Evolutionary conservation across 129 eudicot genomes (phyloP).

Genomic region (Lactuca sativa): DNA sequence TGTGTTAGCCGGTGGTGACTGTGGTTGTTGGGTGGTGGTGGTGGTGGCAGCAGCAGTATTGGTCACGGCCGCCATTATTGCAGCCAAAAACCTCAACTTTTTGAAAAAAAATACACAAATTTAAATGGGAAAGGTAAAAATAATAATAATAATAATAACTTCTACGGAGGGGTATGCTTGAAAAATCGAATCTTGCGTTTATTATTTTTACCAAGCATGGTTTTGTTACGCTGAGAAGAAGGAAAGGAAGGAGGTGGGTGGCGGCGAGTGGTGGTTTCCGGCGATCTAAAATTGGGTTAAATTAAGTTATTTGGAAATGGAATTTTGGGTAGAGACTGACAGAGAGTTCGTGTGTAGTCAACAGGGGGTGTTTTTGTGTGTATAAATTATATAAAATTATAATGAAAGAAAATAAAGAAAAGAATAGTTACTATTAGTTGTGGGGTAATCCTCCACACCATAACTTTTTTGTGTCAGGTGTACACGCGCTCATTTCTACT

Average conservation of each 20-base stretch:
- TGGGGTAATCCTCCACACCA: constrained; percentile 11
- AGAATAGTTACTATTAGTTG: constrained; percentile 21
- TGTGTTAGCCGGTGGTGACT: constrained; percentile 14
- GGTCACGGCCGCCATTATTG: constrained; percentile 49
- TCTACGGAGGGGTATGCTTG: constrained; percentile 19
- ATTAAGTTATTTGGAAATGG: constrained; percentile 26
- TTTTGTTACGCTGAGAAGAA: constrained; percentile 13
- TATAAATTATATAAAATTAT: neutral
- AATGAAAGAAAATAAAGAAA: constrained; percentile 1
- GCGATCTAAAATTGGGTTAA: constrained; percentile 27
- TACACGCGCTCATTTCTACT: constrained; percentile 20
- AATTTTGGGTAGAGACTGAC: constrained; percentile 24
- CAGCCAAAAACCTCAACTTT: constrained; percentile 2
- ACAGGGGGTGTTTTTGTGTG: constrained; percentile 32
- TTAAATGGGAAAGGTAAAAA: neutral
- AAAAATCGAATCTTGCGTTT: constrained; percentile 22
- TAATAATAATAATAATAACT: neutral
- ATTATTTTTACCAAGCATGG: neutral
- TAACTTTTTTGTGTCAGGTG: constrained; percentile 19
- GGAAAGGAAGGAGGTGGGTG: constrained; percentile 12
- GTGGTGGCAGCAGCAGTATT: constrained; percentile 9
- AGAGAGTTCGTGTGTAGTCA: constrained; percentile 31
- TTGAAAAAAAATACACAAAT: neutral
- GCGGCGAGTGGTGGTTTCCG: constrained; percentile 35
- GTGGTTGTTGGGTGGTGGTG: constrained; percentile 31